These are phyloP conservation scores for Sporothrix mexicana DNA, from an alignment of 2,329 filamentous ascomycete species.

Conservation along the genomic window DNA sequence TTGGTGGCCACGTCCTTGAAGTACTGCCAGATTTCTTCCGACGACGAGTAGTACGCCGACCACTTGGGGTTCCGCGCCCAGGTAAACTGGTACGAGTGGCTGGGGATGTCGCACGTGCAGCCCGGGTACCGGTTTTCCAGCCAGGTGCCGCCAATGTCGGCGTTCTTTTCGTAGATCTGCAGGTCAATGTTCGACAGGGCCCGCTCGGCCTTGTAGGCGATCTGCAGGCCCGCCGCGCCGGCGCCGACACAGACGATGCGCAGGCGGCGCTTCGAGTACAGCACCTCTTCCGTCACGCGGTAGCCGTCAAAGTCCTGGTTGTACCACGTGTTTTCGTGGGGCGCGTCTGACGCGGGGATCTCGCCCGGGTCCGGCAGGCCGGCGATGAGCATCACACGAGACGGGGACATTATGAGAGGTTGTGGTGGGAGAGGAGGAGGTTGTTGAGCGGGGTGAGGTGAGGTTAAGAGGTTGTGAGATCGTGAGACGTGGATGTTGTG, in stretches of 20 bases:
- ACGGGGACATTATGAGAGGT: not conserved
- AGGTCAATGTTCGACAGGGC: constrained; percentile 55
- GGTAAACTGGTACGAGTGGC: constrained; percentile 67
- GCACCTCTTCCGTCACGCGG: constrained; percentile 11
- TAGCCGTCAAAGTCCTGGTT: constrained; percentile 28
- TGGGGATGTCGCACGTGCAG: constrained; percentile 61
- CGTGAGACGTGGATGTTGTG: not conserved
- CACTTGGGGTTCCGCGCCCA: constrained; percentile 55
- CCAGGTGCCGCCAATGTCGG: constrained; percentile 62
- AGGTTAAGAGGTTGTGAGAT: not conserved
- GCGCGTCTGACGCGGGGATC: constrained; percentile 1
- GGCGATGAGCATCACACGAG: constrained; percentile 14
- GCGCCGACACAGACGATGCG: constrained; percentile 44
- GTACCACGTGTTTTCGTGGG: constrained; percentile 30
- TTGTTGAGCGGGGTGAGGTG: not conserved
- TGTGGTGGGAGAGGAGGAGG: not conserved
- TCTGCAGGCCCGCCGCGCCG: constrained; percentile 25
- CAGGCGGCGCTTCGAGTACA: constrained; percentile 32
- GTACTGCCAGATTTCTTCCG: constrained; percentile 41
- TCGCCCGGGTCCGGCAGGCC: not conserved
- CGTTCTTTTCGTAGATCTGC: constrained; percentile 61
- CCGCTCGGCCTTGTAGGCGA: constrained; percentile 34
- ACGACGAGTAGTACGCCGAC: constrained; percentile 42
- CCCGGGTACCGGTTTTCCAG: constrained; percentile 65
- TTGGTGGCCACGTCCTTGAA: constrained; percentile 44